Evolutionary conservation across 2,329 filamentous ascomycete genomes (phyloP).

Genomic region (Ophiocordyceps sinensis): DNA sequence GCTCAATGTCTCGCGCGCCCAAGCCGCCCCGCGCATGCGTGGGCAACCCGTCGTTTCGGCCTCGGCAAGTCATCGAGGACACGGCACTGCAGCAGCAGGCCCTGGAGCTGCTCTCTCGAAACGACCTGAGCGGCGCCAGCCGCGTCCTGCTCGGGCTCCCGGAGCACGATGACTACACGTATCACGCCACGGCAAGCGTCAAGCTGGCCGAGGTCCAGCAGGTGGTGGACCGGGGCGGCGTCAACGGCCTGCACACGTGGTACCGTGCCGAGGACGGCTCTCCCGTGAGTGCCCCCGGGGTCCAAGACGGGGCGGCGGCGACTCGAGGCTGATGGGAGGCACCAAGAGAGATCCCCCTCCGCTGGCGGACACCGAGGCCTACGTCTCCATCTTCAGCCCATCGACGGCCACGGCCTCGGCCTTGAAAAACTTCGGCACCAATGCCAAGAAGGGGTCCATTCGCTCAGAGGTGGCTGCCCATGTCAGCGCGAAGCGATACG

Average conservation of each 20-base stretch:
- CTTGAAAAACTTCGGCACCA: slow-evolving; percentile 46
- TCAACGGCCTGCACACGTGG: slow-evolving; percentile 34
- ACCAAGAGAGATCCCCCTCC: slow-evolving; percentile 31
- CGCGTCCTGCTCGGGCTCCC: slow-evolving; percentile 28
- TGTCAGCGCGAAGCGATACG: slow-evolving; percentile 35
- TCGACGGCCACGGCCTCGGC: slow-evolving; percentile 44
- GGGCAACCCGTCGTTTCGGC: slow-evolving; percentile 28
- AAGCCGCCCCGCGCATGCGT: slow-evolving; percentile 23
- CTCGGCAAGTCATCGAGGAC: slow-evolving; percentile 24
- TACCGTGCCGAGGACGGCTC: slow-evolving; percentile 25
- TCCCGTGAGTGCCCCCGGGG: slow-evolving; percentile 12
- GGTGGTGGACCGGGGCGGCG: slow-evolving; percentile 26
- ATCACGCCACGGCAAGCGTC: slow-evolving; percentile 36
- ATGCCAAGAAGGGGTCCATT: slow-evolving; percentile 49
- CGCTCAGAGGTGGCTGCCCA: slow-evolving; percentile 40
- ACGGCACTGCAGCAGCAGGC: slow-evolving; percentile 20
- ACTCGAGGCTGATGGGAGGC: slow-evolving; percentile 3
- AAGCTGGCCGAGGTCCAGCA: slow-evolving; percentile 33
- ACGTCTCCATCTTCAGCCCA: slow-evolving; percentile 51
- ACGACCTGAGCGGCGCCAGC: slow-evolving; percentile 31
- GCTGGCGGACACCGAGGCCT: slow-evolving; percentile 46
- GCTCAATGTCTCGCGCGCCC: background rate
- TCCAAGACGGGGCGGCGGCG: background rate
- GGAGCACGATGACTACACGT: slow-evolving; percentile 30
- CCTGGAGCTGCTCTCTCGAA: slow-evolving; percentile 20